phyloP scores from a whole-genome alignment of 1,284 basidiomycete species.

The Apiotrichum montevideense region DNA sequence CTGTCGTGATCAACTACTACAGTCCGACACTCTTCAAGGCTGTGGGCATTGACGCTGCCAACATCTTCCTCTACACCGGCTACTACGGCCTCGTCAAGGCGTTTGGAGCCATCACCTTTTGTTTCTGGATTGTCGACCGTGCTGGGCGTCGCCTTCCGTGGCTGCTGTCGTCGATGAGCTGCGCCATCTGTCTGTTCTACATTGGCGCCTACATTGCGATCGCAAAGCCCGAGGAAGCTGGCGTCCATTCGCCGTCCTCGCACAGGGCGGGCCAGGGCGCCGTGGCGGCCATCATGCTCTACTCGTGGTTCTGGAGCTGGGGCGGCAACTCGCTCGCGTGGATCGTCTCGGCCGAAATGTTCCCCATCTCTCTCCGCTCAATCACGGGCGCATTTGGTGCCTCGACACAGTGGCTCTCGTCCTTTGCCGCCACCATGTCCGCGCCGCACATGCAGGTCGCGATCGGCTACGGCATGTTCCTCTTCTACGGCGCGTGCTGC shows the following conservation, averaged over 20 bases:
- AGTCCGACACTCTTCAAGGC: conserved; percentile 31
- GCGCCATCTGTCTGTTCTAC: conserved; percentile 25
- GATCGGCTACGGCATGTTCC: conserved; percentile 25
- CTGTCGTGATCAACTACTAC: conserved; percentile 24
- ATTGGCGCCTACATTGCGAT: conserved; percentile 27
- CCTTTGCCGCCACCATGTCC: conserved; percentile 31
- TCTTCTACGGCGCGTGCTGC: conserved; percentile 36
- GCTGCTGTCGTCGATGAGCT: conserved; percentile 20
- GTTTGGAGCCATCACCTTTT: conserved; percentile 23
- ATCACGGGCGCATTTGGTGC: conserved; percentile 29
- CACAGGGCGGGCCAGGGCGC: conserved; percentile 22
- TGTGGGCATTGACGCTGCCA: conserved; percentile 29
- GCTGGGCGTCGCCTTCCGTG: conserved; percentile 32
- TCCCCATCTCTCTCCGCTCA: conserved; percentile 27
- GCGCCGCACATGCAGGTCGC: conserved; percentile 25
- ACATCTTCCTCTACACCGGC: conserved; percentile 43
- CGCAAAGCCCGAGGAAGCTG: conserved; percentile 14
- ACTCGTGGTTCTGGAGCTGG: conserved; percentile 21
- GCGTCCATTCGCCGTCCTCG: conserved; percentile 14
- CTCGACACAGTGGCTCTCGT: conserved; percentile 26
- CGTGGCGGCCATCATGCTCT: conserved; percentile 30
- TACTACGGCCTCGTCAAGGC: conserved; percentile 45
- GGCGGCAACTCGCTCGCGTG: conserved; percentile 29
- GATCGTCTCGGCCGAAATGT: conserved; percentile 31
- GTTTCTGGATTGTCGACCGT: conserved; percentile 30